Evolutionary conservation across 2,329 filamentous ascomycete species (phyloP).

Genomic region (Fusarium palustre): DNA sequence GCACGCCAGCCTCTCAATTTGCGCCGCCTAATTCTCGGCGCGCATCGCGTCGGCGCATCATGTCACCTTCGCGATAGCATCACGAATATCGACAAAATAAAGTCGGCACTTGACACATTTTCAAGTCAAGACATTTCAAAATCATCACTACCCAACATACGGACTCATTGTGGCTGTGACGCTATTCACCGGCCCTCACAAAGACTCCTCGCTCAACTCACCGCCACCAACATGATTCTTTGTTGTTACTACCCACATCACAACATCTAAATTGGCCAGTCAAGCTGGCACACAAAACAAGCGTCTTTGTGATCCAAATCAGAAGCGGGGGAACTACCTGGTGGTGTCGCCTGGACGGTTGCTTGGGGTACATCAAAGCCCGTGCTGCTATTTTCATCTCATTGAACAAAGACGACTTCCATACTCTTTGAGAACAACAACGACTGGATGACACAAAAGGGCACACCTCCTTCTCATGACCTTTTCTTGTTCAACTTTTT

Average conservation of each 20-base stretch:
- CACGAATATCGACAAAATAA: slow-evolving; percentile 37
- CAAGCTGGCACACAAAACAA: slow-evolving; percentile 15
- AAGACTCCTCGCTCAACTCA: slow-evolving; percentile 17
- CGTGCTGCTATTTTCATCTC: slow-evolving; percentile 39
- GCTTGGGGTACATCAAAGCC: slow-evolving; percentile 12
- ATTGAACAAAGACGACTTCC: slow-evolving; percentile 27
- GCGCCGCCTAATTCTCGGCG: slow-evolving; percentile 54
- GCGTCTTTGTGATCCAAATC: slow-evolving; percentile 21
- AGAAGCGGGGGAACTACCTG: slow-evolving; percentile 12
- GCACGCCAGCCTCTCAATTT: slow-evolving; percentile 42
- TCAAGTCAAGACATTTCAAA: neutral
- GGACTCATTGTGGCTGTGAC: neutral
- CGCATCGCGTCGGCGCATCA: slow-evolving; percentile 48
- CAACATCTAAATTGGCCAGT: slow-evolving; percentile 38
- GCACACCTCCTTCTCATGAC: slow-evolving; percentile 6
- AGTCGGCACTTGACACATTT: slow-evolving; percentile 12
- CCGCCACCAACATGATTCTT: slow-evolving; percentile 47
- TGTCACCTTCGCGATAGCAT: slow-evolving; percentile 45
- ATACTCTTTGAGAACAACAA: slow-evolving; percentile 9
- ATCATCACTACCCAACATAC: neutral
- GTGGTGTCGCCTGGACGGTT: slow-evolving; percentile 10
- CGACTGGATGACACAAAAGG: slow-evolving; percentile 41
- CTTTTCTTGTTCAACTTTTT: slow-evolving; percentile 10
- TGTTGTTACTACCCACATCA: slow-evolving; percentile 38
- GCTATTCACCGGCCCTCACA: neutral